Evolutionary conservation across 108 stramenopile genomes (phyloP).

Genomic region (Cyclotella sp.): DNA sequence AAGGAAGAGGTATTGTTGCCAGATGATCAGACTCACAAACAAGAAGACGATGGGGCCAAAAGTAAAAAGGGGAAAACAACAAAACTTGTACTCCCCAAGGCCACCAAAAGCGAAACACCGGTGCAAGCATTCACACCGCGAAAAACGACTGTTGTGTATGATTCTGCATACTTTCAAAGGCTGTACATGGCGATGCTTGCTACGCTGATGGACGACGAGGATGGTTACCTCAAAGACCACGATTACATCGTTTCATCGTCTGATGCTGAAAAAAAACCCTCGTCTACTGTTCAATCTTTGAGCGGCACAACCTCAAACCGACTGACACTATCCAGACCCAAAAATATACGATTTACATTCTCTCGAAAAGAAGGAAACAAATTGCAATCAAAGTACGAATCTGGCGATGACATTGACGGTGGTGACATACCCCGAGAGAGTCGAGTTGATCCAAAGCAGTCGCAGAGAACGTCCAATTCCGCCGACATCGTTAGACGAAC

Average conservation of each 20-base stretch:
- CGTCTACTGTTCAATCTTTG: constrained; percentile 2
- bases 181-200: constrained; percentile 48
- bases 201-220: constrained; percentile 44
- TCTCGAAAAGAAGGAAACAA: constrained; percentile 20
- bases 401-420: constrained; percentile 9
- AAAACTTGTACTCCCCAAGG: background rate
- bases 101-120: background rate
- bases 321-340: background rate
- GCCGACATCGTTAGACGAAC: constrained; percentile 31
- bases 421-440: background rate
- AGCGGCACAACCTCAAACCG: background rate
- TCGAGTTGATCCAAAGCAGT: background rate
- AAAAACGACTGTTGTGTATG: constrained; percentile 4
- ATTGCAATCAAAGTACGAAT: constrained; percentile 13
- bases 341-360: constrained; percentile 45
- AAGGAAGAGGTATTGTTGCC: background rate
- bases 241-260: background rate
- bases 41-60: background rate
- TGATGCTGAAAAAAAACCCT: background rate
- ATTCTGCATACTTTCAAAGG: constrained; percentile 41
- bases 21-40: background rate
- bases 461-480: constrained; percentile 6
- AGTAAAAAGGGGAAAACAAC: constrained; percentile 10
- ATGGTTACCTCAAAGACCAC: constrained; percentile 23
- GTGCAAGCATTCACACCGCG: background rate